phyloP scores from a whole-genome alignment of 179 eudicot species.

The Beta lomatogona region DNA sequence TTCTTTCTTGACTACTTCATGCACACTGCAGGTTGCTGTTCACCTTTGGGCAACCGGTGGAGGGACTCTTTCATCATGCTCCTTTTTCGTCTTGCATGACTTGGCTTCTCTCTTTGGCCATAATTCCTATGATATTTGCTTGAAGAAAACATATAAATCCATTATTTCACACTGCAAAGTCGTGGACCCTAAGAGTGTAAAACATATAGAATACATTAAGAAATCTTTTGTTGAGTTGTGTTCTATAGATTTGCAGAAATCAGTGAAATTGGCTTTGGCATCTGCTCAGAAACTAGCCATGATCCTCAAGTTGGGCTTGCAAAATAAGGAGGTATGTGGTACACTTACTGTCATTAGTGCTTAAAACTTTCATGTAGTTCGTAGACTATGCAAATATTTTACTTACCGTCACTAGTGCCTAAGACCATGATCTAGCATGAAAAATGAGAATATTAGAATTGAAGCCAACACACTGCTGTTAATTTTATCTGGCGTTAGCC shows the following conservation, averaged over 20 bases:
- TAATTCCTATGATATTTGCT: constrained; percentile 62
- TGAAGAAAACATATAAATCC: constrained; percentile 62
- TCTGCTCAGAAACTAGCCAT: constrained; percentile 63
- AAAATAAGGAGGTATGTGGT: constrained; percentile 63
- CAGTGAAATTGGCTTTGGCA: constrained; percentile 55
- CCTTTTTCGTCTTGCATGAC: constrained; percentile 65
- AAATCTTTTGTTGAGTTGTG: constrained; percentile 64
- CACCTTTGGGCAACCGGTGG: constrained; percentile 84
- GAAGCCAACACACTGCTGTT: background rate
- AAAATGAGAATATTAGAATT: background rate
- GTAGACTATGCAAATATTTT: background rate
- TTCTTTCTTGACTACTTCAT: constrained; percentile 20
- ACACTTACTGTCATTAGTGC: background rate
- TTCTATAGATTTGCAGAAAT: constrained; percentile 72
- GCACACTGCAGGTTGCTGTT: constrained; percentile 62
- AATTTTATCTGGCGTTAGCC: too few relatives aligned
- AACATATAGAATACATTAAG: constrained; percentile 62
- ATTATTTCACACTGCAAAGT: constrained; percentile 58
- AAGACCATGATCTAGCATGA: background rate
- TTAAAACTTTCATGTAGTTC: background rate
- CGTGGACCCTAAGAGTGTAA: constrained; percentile 42
- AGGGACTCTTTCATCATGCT: constrained; percentile 59
- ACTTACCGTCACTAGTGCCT: background rate
- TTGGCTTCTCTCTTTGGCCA: constrained; percentile 57
- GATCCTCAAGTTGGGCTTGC: constrained; percentile 61